Evolutionary conservation across 768 basidiomycete species (phyloP), one percentile per base, ranked within the genome.

Genomic region (Russula abietina): DNA sequence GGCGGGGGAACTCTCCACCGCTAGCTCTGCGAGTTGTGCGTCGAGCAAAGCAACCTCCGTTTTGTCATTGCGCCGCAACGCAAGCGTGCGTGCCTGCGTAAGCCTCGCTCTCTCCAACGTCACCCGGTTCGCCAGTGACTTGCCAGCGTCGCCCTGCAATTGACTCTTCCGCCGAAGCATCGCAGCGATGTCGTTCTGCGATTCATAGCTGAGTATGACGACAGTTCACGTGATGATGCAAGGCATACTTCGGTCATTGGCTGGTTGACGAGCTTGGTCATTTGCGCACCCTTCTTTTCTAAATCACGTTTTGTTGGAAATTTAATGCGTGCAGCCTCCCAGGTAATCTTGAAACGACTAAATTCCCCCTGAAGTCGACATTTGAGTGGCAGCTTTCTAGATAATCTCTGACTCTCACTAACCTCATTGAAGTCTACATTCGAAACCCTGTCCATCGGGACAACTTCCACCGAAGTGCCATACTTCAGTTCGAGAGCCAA

Each of bases 361-460:
- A 85, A 90, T 71, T 96, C 93, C 72, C 81, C 81, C 90, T 93
- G 71, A 52, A 33, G 50, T 28, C 14, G 22, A 51, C 17, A 16
- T 36, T 17, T 59, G 4, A 32, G 28, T 46, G 11, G n/a, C 30
- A 14, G 19, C 7, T 66, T 51, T 49, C 30, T 4, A 22, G 30
- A 38, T 24, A 16, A n/a, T 49, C 11, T 41, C 41, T 16, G 9
- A 17, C 5, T 12, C 17, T 41, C 11, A 79, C 85, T 55, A 53
- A 94, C 95, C 65, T 78, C 73, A 12, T 75, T 76, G 61, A 93
- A 87, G 3, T 75, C 60, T 1, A 81, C 75, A 70, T 98, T 96
- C 8, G 93, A 96, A 9, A 96, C 84, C 67, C 87, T 88, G 71
- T 93, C 91, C 87, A 99, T 93, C 4, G 73, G 72, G 69, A 88